Conservation (phyloP, 129 eudicot species). For the Centella asiatica region DNA sequence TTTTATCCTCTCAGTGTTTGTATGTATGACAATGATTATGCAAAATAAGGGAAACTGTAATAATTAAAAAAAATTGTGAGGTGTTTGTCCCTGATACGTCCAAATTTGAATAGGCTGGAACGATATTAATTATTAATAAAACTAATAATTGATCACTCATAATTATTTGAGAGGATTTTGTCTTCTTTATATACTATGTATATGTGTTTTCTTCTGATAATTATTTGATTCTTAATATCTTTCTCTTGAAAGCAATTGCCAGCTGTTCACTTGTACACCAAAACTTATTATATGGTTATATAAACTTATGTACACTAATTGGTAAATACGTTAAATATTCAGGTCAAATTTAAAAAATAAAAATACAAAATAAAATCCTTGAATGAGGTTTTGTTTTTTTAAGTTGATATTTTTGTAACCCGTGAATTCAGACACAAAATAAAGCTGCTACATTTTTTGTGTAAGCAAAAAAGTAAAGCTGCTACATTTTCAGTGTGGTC, state of each 20-base stretch:
- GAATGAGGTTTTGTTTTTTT: too few species aligned
- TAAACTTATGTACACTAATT: too few species aligned
- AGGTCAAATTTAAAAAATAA: too few species aligned
- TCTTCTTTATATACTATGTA: slow-evolving; percentile 8
- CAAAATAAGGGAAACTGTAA: background rate
- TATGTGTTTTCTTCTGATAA: slow-evolving; percentile 19
- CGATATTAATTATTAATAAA: background rate
- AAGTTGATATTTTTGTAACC: too few species aligned
- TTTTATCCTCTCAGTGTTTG: background rate
- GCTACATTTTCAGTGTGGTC: too few species aligned
- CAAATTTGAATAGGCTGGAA: slow-evolving; percentile 10
- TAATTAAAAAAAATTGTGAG: background rate
- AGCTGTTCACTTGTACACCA: background rate
- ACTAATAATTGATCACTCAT: slow-evolving; percentile 9
- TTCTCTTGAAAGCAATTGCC: background rate
- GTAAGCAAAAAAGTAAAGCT: too few species aligned
- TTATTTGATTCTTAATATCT: slow-evolving; percentile 12
- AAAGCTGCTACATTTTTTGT: too few species aligned
- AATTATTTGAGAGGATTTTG: slow-evolving; percentile 22
- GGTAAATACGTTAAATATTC: too few species aligned
- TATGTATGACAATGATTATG: background rate
- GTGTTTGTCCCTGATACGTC: background rate
- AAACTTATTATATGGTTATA: too few species aligned
- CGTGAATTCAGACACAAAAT: too few species aligned
- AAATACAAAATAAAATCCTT: too few species aligned